These are phyloP conservation scores for Miscanthus sacchariflorus DNA, from an alignment of 202 grass and related monocot species.

Conservation along the genomic window DNA sequence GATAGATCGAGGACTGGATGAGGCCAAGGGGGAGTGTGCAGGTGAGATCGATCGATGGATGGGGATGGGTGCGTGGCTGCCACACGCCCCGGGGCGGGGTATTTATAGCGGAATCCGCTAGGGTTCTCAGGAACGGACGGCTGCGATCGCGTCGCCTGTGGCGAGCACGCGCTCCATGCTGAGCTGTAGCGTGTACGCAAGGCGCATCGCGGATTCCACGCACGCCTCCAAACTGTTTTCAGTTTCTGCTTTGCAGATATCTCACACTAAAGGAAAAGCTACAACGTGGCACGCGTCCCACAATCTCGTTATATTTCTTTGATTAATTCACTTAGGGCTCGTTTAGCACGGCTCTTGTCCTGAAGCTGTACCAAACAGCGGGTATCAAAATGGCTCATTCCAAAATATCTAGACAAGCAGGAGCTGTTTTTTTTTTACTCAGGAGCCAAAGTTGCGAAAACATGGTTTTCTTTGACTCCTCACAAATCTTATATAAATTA, in stretches of 20 bases:
- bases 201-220: not conserved
- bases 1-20: not conserved
- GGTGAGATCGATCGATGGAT: not conserved
- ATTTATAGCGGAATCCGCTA: conserved; percentile 59
- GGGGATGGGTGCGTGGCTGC: conserved; percentile 54
- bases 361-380: no score
- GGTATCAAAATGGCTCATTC: no score
- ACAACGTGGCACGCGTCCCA: not conserved
- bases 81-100: conserved; percentile 58
- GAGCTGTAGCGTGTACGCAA: not conserved
- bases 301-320: not conserved
- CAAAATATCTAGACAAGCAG: no score
- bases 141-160: conserved; percentile 11
- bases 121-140: conserved; percentile 41
- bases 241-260: not conserved
- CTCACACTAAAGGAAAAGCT: not conserved
- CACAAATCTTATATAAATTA: not conserved
- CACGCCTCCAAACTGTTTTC: not conserved
- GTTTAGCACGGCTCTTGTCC: not conserved
- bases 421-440: no score
- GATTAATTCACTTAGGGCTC: not conserved
- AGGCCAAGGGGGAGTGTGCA: conserved; percentile 24
- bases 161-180: conserved; percentile 25
- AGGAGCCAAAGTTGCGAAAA: no score
- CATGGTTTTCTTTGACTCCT: not conserved